Evolutionary conservation across 2,329 filamentous ascomycete species (phyloP), one percentile per base, ranked within the genome.

Genomic region (Fusarium clavum): DNA sequence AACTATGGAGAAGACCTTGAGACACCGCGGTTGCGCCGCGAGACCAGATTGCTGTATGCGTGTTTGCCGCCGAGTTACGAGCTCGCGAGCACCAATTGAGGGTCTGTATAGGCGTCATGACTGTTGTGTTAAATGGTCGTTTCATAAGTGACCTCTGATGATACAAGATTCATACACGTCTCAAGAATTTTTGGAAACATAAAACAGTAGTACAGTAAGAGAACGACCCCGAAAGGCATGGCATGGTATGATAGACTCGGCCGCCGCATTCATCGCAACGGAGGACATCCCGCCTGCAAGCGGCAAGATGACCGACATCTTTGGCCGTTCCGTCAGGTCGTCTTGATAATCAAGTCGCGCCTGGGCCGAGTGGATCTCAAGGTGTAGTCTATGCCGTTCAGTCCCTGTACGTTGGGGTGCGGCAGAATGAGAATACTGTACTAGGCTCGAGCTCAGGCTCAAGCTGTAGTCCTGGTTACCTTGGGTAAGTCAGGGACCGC

Each of bases 271-370:
- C 30, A 16, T 38, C 38, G 53, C 45, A 65, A 66, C 70, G 69
- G 69, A 64, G 60, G 41, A 65, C 66, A 64, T 63, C 67, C 69
- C 69, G 71, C 60, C 46, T 48, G 52, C 54, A 54, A 60, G 69
- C 71, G 73, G 73, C 61, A 71, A 75, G 70, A 71, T 73, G 44
- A 61, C 73, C 63, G 70, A 71, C 45, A 51, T 53, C 32, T 53
- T 43, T 40, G 34, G 18, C n/a, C 27, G 34, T 40, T 24, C 18
- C 34, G 47, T 18, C 56, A 69, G 51, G 60, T 49, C 25, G 62
- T 64, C 64, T 71, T 71, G 67, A 68, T 65, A 64, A 70, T 67
- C 62, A 49, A 62, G 46, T 57, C 32, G 44, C 22, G 34, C 46
- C 22, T 61, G 48, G 57, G 40, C 56, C 16, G 44, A 40, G 73